Evolutionary conservation across 306 rosid genomes (phyloP).

Genomic region (Dicorynia guianensis): DNA sequence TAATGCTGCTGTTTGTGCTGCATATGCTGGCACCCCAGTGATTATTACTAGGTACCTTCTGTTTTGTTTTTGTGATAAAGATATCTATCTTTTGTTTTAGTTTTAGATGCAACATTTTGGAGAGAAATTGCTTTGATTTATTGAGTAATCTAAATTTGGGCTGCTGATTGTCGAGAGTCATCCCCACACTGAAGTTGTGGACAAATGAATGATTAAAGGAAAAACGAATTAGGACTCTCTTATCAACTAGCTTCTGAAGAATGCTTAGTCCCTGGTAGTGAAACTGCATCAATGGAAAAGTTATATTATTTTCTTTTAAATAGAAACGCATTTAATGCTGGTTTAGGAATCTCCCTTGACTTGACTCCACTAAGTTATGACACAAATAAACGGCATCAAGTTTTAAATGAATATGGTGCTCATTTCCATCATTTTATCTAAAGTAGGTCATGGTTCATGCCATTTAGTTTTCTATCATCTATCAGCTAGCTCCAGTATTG

Average conservation of each 20-base stretch:
- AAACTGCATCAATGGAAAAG: not conserved
- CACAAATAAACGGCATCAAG: not conserved
- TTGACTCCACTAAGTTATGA: not conserved
- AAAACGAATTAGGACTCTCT: not conserved
- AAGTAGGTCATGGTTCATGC: not conserved
- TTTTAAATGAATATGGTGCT: not conserved
- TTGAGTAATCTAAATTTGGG: not conserved
- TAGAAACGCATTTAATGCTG: not conserved
- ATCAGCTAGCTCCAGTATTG: not conserved
- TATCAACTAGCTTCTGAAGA: slow-evolving; percentile 14
- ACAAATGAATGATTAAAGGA: not conserved
- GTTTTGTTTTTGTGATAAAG: slow-evolving; percentile 1
- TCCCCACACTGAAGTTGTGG: not conserved
- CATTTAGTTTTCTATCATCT: not conserved
- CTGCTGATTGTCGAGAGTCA: not conserved
- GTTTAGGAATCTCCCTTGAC: not conserved
- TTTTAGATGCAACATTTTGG: not conserved
- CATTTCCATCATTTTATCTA: slow-evolving; percentile 3
- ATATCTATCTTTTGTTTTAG: not conserved
- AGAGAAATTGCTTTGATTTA: not conserved
- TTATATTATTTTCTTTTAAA: not conserved
- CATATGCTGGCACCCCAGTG: slow-evolving; percentile 81
- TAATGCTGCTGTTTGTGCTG: slow-evolving; percentile 79
- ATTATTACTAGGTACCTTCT: slow-evolving; percentile 78
- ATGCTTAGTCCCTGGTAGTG: not conserved